Evolutionary conservation across 345 rosid species (phyloP).

Genomic region (Citrus trifoliata): DNA sequence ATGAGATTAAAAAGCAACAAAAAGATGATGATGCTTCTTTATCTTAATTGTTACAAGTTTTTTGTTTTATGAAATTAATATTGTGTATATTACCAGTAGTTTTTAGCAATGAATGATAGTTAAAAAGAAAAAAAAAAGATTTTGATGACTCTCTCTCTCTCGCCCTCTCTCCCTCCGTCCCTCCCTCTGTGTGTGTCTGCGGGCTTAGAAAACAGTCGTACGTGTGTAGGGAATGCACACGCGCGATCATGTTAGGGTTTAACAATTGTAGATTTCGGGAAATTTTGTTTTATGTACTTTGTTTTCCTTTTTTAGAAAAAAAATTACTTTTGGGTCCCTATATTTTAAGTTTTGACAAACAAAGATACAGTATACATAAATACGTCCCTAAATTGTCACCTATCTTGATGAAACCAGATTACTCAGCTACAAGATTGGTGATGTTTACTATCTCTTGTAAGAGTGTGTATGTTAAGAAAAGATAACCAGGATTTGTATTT

Average conservation of each 20-base stretch:
- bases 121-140: not conserved
- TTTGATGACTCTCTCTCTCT: not conserved
- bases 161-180: not conserved
- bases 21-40: not conserved
- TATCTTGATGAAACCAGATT: no score
- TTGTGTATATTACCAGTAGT: constrained; percentile 19
- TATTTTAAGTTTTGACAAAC: no score
- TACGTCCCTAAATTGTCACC: no score
- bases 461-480: no score
- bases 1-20: constrained; percentile 19
- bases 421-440: no score
- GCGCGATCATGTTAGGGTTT: constrained; percentile 1
- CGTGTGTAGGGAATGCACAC: not conserved
- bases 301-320: no score
- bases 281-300: no score
- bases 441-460: no score
- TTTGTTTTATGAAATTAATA: constrained; percentile 7
- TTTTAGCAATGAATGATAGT: constrained; percentile 6
- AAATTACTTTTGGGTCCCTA: no score
- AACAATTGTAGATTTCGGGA: not conserved
- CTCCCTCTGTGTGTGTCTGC: not conserved
- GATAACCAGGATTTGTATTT: no score
- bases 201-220: not conserved
- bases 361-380: no score
- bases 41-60: constrained; percentile 2